These are phyloP conservation scores for Marasmius oreades DNA, from an alignment of 1,284 basidiomycete species.

Conservation along the genomic window DNA sequence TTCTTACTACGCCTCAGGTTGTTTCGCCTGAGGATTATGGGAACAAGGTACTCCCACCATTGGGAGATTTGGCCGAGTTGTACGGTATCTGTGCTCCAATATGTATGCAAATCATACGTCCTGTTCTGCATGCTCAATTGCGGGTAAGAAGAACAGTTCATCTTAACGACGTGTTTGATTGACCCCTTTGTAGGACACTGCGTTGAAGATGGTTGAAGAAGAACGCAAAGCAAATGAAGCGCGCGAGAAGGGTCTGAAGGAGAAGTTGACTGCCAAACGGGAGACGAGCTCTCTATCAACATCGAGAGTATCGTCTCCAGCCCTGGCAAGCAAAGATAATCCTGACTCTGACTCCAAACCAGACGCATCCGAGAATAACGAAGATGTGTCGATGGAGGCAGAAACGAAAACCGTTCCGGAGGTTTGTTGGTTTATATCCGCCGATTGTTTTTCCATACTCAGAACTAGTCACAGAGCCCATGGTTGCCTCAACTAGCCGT, in stretches of 20 bases:
- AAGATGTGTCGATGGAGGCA: constrained; percentile 56
- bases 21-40: constrained; percentile 62
- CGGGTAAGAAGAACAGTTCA: constrained; percentile 42
- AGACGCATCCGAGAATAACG: constrained; percentile 31
- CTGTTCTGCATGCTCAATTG: constrained; percentile 67
- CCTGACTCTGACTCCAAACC: constrained; percentile 29
- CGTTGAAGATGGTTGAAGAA: constrained; percentile 58
- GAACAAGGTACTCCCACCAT: constrained; percentile 62
- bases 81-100: constrained; percentile 81
- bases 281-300: constrained; percentile 48
- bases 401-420: constrained; percentile 26
- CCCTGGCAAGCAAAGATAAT: constrained; percentile 10
- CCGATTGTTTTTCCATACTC: not conserved
- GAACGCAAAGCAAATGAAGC: constrained; percentile 66
- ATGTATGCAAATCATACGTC: constrained; percentile 90
- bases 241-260: constrained; percentile 72
- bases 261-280: constrained; percentile 70
- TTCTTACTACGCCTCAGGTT: constrained; percentile 63
- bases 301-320: constrained; percentile 55
- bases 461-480: constrained; percentile 44
- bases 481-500: constrained; percentile 73
- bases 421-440: constrained; percentile 26
- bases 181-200: constrained; percentile 39
- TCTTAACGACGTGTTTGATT: not conserved
- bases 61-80: constrained; percentile 66